A percentile compares a stretch with the other conserved stretches of the same genome.
These are phyloP conservation scores for Rhizoclosmatium sp. DNA, from an alignment of 192 early-diverging fungal genomes.

Conservation along the genomic window DNA sequence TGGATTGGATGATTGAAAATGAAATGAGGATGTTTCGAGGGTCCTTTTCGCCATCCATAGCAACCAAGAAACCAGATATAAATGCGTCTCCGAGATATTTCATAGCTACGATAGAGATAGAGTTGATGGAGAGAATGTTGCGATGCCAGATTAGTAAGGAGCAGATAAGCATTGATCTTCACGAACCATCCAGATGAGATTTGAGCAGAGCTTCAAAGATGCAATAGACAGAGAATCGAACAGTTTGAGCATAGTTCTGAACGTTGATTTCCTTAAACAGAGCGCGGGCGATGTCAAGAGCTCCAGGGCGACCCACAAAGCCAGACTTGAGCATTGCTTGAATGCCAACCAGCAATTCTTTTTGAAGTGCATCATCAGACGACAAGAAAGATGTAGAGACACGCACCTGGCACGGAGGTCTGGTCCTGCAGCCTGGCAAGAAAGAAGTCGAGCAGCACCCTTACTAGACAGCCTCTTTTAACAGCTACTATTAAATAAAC, in stretches of 20 bases:
- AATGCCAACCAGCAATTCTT: conserved; percentile 50
- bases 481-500: not conserved
- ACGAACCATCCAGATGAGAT: conserved; percentile 61
- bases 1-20: conserved; percentile 77
- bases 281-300: conserved; percentile 45
- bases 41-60: conserved; percentile 98
- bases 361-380: not conserved
- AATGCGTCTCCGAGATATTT: conserved; percentile 39
- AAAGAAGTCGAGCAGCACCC: conserved; percentile 37
- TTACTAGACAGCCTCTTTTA: conserved; percentile 40
- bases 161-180: conserved; percentile 29
- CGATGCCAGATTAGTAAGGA: not conserved
- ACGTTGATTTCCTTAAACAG: conserved; percentile 87
- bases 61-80: conserved; percentile 32
- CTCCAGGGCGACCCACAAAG: conserved; percentile 27
- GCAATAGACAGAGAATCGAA: conserved; percentile 75
- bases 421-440: conserved; percentile 6
- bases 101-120: not conserved
- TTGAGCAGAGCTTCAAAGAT: conserved; percentile 76
- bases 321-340: conserved; percentile 44
- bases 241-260: conserved; percentile 90
- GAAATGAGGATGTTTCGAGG: conserved; percentile 91
- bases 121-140: not conserved
- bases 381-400: not conserved
- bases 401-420: conserved; percentile 14